These are phyloP conservation scores for Dunaliella primolecta DNA, from an alignment of 139 green algal genomes.

Conservation along the genomic window DNA sequence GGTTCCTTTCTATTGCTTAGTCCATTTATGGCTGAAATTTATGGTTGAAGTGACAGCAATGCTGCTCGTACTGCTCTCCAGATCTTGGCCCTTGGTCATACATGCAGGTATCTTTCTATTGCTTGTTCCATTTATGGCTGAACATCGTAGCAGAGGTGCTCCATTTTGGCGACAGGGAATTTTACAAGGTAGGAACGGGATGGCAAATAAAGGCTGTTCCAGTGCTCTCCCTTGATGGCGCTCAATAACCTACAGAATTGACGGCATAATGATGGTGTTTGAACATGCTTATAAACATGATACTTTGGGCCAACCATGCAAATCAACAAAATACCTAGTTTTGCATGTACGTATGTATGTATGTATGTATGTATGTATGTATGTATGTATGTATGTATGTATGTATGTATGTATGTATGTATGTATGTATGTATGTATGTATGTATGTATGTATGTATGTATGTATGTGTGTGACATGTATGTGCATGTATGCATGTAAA, in stretches of 20 bases:
- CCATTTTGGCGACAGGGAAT: conserved; percentile 89
- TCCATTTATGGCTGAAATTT: no score
- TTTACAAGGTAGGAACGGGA: conserved; percentile 73
- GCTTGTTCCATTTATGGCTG: conserved; percentile 84
- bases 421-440: neutral
- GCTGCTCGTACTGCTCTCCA: neutral
- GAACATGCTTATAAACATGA: neutral
- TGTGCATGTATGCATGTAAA: neutral
- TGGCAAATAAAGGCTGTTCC: neutral
- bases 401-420: conserved; percentile 6
- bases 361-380: neutral
- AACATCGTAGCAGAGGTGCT: conserved; percentile 90
- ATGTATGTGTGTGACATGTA: neutral
- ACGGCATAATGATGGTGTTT: neutral
- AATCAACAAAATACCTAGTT: neutral
- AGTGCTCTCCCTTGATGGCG: neutral
- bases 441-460: neutral
- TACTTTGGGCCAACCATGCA: no score
- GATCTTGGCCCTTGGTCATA: neutral
- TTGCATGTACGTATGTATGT: conserved; percentile 4
- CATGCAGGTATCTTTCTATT: conserved; percentile 70
- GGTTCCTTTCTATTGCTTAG: no score
- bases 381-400: neutral
- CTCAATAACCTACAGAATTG: neutral
- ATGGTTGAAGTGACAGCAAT: no score